These are phyloP conservation scores for Tephrocybe sp. DNA, from an alignment of 768 basidiomycete species.

Conservation along the genomic window DNA sequence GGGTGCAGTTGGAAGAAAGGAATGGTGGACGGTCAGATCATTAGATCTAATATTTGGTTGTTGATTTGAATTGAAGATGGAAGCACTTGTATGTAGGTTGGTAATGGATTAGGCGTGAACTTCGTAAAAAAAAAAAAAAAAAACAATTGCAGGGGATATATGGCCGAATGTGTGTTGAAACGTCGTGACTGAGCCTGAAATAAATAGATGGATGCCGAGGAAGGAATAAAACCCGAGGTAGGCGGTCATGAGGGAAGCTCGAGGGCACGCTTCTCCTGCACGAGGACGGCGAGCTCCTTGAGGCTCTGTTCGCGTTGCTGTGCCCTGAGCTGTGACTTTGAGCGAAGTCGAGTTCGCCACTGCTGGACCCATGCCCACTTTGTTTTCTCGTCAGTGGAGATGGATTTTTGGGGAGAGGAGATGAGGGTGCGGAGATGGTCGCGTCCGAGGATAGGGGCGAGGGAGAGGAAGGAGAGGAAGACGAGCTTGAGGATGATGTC, in stretches of 20 bases:
- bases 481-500: constrained; percentile 82
- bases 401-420: constrained; percentile 21
- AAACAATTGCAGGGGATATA: constrained; percentile 18
- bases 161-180: constrained; percentile 10
- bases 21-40: constrained; percentile 25
- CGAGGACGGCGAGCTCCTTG: constrained; percentile 48
- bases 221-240: constrained; percentile 4
- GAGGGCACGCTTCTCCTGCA: constrained; percentile 55
- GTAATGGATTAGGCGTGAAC: constrained; percentile 18
- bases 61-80: constrained; percentile 14
- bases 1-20: constrained; percentile 16
- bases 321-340: constrained; percentile 50
- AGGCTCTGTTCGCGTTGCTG: constrained; percentile 44
- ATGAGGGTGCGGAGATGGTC: constrained; percentile 64
- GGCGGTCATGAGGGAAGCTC: constrained; percentile 37
- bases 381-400: constrained; percentile 23
- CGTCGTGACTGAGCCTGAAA: constrained; percentile 13
- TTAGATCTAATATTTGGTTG: constrained; percentile 16
- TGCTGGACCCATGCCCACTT: constrained; percentile 69
- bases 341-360: constrained; percentile 61
- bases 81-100: constrained; percentile 10
- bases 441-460: constrained; percentile 83
- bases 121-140: constrained; percentile 10
- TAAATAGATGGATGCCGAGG: constrained; percentile 18
- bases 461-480: constrained; percentile 78